Evolutionary conservation across 805 yeast genomes (phyloP), one percentile per base, ranked within the genome.

Genomic region (Yamadazyma kitorensis): DNA sequence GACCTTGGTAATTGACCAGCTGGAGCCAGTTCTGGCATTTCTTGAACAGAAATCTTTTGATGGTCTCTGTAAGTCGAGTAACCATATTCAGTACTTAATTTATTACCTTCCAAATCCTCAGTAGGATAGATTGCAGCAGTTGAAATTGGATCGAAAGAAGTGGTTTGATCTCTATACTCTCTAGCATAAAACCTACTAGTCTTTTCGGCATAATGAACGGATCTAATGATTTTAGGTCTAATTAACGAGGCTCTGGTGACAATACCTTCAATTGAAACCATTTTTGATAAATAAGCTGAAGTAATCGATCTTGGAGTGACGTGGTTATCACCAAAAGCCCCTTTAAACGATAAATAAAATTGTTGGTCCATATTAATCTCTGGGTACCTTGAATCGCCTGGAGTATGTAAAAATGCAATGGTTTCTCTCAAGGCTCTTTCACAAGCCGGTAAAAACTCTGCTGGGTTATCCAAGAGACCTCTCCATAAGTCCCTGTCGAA

Each of bases 1-100:
- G 95, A 81, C 51, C 98, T 73, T 22, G 98, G 98, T 43, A 93
- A 70, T 63, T 91, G 98, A 37, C 98, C 98, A 0, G 98, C 95
- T 11, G 98, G 98, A 1, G 98, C 96, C 43, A 82, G 72, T 64
- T 93, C 98, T 1, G 98, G 98, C 86, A 93, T 86, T 64, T 93
- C 98, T 59, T 93, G 98, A 23, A 93, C 82, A 0, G 96, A 78
- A 23, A 93, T 74, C 24, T 87, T 83, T 62, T 93, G 98, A 57
- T 91, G 96, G 61, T 93, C 98, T 49, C 91, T 73, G 57, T 86
- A 93, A 18, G 94, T 87, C 6, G 89, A 82, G 53, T 80, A 84
- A 1, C 98, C 98, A 52, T 86, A 93, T 57, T 93, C 98, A 0
- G 96, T 89, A 13, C 77, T 72, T 45, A 93, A 65, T 48, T 86